These are phyloP conservation scores for Cucurbita moschata DNA, from an alignment of 306 rosid species.

Conservation along the genomic window DNA sequence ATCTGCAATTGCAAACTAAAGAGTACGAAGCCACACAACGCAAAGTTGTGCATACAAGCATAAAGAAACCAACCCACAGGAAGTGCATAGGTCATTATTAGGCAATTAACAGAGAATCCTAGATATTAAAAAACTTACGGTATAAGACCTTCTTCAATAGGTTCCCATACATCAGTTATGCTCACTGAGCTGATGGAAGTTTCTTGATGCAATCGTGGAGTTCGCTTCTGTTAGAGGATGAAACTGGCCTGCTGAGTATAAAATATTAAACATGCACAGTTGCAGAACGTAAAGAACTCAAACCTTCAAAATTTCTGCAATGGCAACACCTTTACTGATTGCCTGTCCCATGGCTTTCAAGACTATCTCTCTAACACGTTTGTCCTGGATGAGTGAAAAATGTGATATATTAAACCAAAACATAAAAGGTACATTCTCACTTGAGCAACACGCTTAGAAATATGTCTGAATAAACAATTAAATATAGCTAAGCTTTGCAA, in stretches of 20 bases:
- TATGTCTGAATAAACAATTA: background rate
- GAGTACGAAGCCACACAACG: background rate
- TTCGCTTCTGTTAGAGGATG: conserved; percentile 47
- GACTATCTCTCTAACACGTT: conserved; percentile 62
- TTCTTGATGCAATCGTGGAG: conserved; percentile 63
- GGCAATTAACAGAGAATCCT: background rate
- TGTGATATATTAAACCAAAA: background rate
- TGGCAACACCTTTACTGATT: conserved; percentile 89
- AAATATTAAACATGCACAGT: background rate
- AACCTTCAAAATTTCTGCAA: conserved; percentile 89
- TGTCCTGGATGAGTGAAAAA: conserved; percentile 39
- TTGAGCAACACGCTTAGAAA: background rate
- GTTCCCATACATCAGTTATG: conserved; percentile 95
- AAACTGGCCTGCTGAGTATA: background rate
- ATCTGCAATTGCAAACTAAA: background rate
- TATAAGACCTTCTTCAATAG: conserved; percentile 95
- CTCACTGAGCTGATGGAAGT: conserved; percentile 84
- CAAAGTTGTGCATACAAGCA: background rate
- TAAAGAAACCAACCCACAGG: background rate
- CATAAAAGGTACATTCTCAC: background rate
- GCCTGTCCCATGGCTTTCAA: conserved; percentile 99
- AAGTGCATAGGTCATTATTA: background rate
- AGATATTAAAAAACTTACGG: conserved; percentile 50
- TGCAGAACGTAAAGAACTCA: background rate
- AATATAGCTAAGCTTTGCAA: background rate